Percentiles rank a stretch among this genome's conserved stretches.
Conservation (phyloP, 805 yeast genomes). For the Nakazawaea ishiwadae region DNA sequence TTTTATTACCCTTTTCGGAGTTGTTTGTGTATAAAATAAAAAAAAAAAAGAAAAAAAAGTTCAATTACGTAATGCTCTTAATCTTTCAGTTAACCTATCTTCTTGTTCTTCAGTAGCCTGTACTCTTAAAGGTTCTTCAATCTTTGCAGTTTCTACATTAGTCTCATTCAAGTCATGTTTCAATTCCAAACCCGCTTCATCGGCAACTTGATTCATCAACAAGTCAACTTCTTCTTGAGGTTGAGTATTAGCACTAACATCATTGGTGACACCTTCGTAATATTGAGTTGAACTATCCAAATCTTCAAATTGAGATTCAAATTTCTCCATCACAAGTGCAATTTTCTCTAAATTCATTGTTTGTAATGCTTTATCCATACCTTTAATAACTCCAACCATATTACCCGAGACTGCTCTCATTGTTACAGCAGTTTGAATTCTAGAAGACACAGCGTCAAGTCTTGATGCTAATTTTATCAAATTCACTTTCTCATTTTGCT, state of each 20-base stretch:
- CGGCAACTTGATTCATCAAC: constrained; percentile 88
- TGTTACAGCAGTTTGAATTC: constrained; percentile 97
- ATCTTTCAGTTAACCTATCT: constrained; percentile 80
- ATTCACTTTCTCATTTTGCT: constrained; percentile 80
- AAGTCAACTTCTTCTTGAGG: constrained; percentile 96
- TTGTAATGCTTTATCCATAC: constrained; percentile 95
- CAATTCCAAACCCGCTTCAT: constrained; percentile 93
- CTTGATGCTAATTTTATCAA: constrained; percentile 78
- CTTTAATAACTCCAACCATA: constrained; percentile 88
- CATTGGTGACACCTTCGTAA: constrained; percentile 85
- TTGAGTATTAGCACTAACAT: constrained; percentile 81
- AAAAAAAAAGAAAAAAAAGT: background rate
- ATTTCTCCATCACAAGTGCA: constrained; percentile 94
- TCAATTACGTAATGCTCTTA: constrained; percentile 71
- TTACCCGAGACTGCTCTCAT: constrained; percentile 94
- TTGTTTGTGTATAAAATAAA: background rate
- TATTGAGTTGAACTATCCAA: constrained; percentile 90
- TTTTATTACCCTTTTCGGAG: no score
- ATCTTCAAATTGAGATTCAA: constrained; percentile 94
- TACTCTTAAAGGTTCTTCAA: constrained; percentile 25
- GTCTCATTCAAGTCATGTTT: constrained; percentile 77
- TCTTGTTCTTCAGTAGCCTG: constrained; percentile 66
- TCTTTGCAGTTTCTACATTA: constrained; percentile 42
- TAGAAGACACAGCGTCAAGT: constrained; percentile 91
- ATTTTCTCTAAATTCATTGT: constrained; percentile 93